Evolutionary conservation across 2,329 filamentous ascomycete genomes (phyloP), one percentile per base, ranked within the genome.

Genomic region (Alternaria panax): DNA sequence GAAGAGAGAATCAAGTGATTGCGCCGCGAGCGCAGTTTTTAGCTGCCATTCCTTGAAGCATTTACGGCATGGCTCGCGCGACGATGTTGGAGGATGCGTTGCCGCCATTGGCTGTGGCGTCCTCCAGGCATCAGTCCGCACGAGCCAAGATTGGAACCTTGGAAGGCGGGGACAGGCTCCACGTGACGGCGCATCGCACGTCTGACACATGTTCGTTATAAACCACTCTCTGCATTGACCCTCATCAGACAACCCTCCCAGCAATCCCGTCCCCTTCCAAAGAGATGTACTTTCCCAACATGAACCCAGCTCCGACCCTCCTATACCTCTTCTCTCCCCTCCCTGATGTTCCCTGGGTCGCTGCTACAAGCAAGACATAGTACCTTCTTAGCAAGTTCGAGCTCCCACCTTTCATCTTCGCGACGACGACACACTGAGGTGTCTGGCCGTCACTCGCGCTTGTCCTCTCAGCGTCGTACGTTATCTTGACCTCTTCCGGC

Each of bases 221-320:
- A 11, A 47, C 18, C 16, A 30, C 20, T 9, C 7, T 12, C 6
- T 34, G 40, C 18, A 41, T 24, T 16, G 4, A 16, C n/a, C 7
- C 16, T 1, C 7, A 54, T 42, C 16, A 62, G 22, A 54, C 30
- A 11, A 63, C 16, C 30, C 16, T 32, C 30, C 55, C 57, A 8
- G 32, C 34, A 25, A 48, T 32, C 4, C 57, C 63, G 9, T 52
- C 43, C 11, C 22, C 42, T 7, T 62, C 56, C 5, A 64, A 32
- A 1, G 41, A 56, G 40, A 67, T 67, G 43, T 45, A 66, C 48
- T 59, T 67, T 32, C 63, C 65, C 25, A 57, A 48, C 60, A 67
- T 64, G 25, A 38, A 61, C 7, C 66, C 66, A n/a, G 59, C 63
- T 9, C 65, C 64, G 11, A 66, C 47, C n/a, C 66, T 55, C 47